These are phyloP conservation scores for Urochloa ruziziensis DNA, from an alignment of 176 grass and related monocot species.

Conservation along the genomic window DNA sequence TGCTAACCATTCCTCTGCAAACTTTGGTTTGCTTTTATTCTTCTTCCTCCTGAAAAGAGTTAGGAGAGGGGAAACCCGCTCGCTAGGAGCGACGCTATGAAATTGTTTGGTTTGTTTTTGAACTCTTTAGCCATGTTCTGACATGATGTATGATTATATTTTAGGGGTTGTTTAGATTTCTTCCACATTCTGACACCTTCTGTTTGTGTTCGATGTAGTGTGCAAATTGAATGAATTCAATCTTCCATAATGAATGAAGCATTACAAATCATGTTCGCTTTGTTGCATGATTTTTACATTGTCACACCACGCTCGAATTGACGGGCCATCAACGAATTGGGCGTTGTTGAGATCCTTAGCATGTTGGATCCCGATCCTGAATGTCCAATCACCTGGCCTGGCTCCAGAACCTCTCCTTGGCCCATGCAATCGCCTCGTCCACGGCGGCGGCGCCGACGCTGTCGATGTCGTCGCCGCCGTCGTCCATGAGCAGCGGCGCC, in stretches of 20 bases:
- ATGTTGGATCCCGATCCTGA: not conserved
- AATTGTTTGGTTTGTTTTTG: not conserved
- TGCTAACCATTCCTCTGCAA: not conserved
- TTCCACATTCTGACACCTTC: not conserved
- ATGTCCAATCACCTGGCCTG: constrained; percentile 9
- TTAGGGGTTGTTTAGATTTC: too few relatives aligned
- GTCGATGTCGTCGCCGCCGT: constrained; percentile 45
- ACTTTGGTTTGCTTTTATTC: not conserved
- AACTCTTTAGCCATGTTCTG: not conserved
- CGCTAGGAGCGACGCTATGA: not conserved
- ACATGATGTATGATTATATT: not conserved
- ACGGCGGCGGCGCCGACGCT: constrained; percentile 47
- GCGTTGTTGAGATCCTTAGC: not conserved
- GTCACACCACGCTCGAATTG: not conserved
- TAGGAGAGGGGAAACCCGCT: not conserved
- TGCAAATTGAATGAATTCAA: not conserved
- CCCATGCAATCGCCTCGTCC: constrained; percentile 90
- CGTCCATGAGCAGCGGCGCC: constrained; percentile 51
- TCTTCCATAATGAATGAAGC: not conserved
- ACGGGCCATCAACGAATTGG: not conserved
- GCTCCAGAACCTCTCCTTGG: constrained; percentile 77
- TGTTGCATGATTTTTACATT: constrained; percentile 7
- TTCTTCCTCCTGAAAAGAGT: not conserved
- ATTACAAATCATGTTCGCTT: constrained; percentile 11
- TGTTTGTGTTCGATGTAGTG: not conserved